Evolutionary conservation across 2,329 filamentous ascomycete genomes (phyloP).

Genomic region (Eutypa lata): DNA sequence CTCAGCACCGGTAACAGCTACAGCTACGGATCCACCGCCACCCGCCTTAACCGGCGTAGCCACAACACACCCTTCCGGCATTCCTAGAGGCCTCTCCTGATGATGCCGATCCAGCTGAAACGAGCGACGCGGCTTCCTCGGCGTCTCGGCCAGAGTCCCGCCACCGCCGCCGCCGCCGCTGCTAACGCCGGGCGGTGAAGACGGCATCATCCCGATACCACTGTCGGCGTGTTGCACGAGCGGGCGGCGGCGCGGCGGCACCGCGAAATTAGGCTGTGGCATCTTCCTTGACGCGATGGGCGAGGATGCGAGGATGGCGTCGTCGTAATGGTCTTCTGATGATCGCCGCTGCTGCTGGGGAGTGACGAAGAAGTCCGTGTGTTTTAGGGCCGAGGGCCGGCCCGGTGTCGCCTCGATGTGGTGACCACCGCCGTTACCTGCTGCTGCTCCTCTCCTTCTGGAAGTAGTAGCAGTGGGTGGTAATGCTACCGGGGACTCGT

Average conservation of each 20-base stretch:
- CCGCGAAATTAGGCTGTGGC: constrained; percentile 15
- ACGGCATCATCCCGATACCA: constrained; percentile 28
- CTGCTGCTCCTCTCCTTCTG: no score
- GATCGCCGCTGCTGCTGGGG: constrained; percentile 15
- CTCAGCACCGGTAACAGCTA: neutral
- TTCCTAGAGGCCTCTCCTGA: neutral
- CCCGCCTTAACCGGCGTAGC: constrained; percentile 9
- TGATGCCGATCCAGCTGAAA: no score
- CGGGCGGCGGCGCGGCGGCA: constrained; percentile 9
- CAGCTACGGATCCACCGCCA: constrained; percentile 1
- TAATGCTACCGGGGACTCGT: constrained; percentile 22
- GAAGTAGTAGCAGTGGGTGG: neutral
- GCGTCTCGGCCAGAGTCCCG: constrained; percentile 30
- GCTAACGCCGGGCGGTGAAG: constrained; percentile 16
- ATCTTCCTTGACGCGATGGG: constrained; percentile 23
- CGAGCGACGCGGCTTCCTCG: constrained; percentile 35
- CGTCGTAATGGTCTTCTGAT: constrained; percentile 22
- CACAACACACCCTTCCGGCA: neutral
- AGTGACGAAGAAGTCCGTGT: constrained; percentile 6
- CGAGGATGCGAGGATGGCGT: constrained; percentile 26
- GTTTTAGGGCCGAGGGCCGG: constrained; percentile 10
- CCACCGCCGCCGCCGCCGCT: neutral
- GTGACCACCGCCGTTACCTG: no score
- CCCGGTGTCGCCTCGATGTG: constrained; percentile 22
- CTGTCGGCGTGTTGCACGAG: constrained; percentile 20